Percentiles rank a stretch among this genome's conserved stretches.
phyloP scores from a whole-genome alignment of 495 filamentous ascomycete species.

The Chlorociboria aeruginascens region DNA sequence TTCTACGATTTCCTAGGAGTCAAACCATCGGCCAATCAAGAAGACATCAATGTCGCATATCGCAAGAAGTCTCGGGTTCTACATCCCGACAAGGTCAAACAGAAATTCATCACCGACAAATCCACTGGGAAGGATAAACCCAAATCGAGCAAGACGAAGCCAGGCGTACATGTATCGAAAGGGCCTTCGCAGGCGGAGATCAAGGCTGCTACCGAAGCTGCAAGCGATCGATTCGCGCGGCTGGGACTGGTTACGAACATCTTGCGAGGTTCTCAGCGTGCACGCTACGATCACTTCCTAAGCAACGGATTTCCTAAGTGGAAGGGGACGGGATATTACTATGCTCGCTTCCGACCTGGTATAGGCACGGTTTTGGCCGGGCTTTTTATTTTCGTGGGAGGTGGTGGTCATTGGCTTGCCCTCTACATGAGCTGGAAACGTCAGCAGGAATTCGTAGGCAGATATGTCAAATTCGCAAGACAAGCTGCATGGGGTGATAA shows the following conservation, averaged over 20 bases:
- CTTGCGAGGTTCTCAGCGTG: slow-evolving; percentile 63
- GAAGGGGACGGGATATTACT: slow-evolving; percentile 98
- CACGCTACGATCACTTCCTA: slow-evolving; percentile 93
- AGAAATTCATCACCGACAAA: slow-evolving; percentile 63
- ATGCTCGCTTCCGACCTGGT: slow-evolving; percentile 82
- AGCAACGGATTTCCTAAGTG: slow-evolving; percentile 88
- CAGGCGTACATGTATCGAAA: slow-evolving; percentile 56
- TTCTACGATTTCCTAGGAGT: slow-evolving; percentile 94
- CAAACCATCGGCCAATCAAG: slow-evolving; percentile 55
- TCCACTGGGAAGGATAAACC: slow-evolving; percentile 40
- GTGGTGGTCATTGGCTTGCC: slow-evolving; percentile 72
- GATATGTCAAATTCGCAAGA: slow-evolving; percentile 84
- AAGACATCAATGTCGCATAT: slow-evolving; percentile 90
- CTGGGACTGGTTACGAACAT: slow-evolving; percentile 75
- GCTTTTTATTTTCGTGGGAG: slow-evolving; percentile 75
- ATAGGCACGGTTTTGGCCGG: slow-evolving; percentile 72
- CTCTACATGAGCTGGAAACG: slow-evolving; percentile 77
- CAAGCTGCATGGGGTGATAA: slow-evolving; percentile 83
- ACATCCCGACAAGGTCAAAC: slow-evolving; percentile 93
- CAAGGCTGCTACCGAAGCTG: slow-evolving; percentile 58
- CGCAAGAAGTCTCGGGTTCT: slow-evolving; percentile 69
- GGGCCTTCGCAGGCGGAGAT: slow-evolving; percentile 62
- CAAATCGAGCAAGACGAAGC: slow-evolving; percentile 38
- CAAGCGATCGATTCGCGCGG: slow-evolving; percentile 67
- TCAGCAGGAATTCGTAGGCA: slow-evolving; percentile 77